These are phyloP conservation scores for Rhinocladiella mackenziei DNA, from an alignment of 2,329 filamentous ascomycete genomes.

Conservation along the genomic window DNA sequence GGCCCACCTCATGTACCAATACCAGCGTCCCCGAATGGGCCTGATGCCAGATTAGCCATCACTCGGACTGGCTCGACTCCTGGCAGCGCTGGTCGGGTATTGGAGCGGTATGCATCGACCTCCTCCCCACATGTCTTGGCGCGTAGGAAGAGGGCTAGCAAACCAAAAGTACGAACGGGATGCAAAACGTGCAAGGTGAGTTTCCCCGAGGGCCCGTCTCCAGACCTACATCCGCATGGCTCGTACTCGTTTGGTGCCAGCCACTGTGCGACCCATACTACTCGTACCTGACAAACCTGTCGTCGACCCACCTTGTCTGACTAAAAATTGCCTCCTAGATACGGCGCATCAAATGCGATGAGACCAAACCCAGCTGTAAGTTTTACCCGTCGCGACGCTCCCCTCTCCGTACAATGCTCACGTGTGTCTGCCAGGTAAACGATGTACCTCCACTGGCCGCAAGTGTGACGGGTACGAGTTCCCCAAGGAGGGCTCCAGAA, in stretches of 20 bases:
- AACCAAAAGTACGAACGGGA: constrained; percentile 30
- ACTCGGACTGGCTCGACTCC: constrained; percentile 2
- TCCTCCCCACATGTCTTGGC: constrained; percentile 10
- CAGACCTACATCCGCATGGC: constrained; percentile 1
- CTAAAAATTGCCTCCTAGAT: constrained; percentile 19
- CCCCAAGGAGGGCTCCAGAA: constrained; percentile 35
- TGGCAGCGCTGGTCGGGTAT: neutral
- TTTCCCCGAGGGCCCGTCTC: neutral
- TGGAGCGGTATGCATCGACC: neutral
- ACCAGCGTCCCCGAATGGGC: constrained; percentile 5
- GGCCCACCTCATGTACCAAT: constrained; percentile 15
- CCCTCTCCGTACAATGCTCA: constrained; percentile 15
- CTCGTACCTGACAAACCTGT: too few relatives aligned
- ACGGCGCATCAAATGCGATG: constrained; percentile 46
- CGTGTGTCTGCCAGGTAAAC: constrained; percentile 40
- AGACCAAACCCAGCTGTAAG: constrained; percentile 39
- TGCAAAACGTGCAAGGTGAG: constrained; percentile 30
- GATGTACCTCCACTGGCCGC: constrained; percentile 58
- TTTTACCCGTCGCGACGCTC: constrained; percentile 5
- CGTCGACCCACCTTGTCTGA: constrained; percentile 12
- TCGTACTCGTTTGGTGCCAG: constrained; percentile 11
- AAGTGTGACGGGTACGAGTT: constrained; percentile 54
- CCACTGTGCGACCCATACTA: neutral
- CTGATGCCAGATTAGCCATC: constrained; percentile 4
- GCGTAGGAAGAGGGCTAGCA: constrained; percentile 24